Conservation (phyloP, 495 filamentous ascomycete genomes). For the Thozetella sp. region DNA sequence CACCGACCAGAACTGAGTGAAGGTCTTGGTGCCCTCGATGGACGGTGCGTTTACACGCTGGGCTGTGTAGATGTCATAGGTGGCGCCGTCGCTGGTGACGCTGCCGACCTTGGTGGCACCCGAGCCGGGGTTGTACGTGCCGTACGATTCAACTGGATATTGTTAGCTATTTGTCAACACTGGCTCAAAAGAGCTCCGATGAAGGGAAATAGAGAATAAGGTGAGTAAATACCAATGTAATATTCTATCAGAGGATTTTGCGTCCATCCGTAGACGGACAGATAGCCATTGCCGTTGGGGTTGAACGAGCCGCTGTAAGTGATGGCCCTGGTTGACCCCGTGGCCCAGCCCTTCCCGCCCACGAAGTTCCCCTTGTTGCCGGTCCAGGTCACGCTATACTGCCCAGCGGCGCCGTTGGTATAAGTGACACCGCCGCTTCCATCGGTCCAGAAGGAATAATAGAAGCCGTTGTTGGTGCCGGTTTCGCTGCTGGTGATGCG, state of each 20-base stretch:
- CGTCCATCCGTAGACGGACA: constrained; percentile 64
- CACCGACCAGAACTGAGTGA: constrained; percentile 62
- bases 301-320: constrained; percentile 54
- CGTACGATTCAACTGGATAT: constrained; percentile 57
- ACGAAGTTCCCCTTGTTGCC: constrained; percentile 56
- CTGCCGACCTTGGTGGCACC: constrained; percentile 52
- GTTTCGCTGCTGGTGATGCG: constrained; percentile 32
- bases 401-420: constrained; percentile 50
- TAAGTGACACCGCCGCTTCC: constrained; percentile 55
- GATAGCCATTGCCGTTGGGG: constrained; percentile 53
- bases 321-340: constrained; percentile 50
- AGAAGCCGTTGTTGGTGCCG: constrained; percentile 57
- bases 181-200: constrained; percentile 55
- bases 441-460: constrained; percentile 67
- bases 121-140: constrained; percentile 55
- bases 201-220: constrained; percentile 53
- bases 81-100: constrained; percentile 58
- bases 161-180: no score
- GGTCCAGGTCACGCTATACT: constrained; percentile 56
- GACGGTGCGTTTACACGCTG: constrained; percentile 61
- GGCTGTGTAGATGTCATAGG: constrained; percentile 65
- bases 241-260: constrained; percentile 58
- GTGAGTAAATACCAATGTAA: constrained; percentile 60
- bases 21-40: constrained; percentile 56
- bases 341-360: constrained; percentile 65